phyloP scores from a whole-genome alignment of 768 basidiomycete genomes.

The Tulasnella sp. region DNA sequence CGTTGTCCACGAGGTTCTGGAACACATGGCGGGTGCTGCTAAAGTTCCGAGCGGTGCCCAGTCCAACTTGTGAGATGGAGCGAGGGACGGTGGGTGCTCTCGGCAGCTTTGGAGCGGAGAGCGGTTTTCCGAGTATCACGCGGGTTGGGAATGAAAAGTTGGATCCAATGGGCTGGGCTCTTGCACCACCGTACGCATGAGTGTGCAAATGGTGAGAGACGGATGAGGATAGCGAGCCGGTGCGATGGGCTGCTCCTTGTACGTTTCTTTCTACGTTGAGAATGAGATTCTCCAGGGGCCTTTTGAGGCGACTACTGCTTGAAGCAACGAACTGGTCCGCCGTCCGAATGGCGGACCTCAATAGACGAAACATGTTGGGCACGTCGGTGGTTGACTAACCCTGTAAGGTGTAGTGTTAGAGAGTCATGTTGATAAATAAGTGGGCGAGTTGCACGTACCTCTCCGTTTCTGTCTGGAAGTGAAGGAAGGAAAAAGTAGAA shows the following conservation, averaged over 20 bases:
- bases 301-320: constrained; percentile 1
- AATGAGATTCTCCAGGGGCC: constrained; percentile 7
- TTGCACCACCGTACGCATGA: background rate
- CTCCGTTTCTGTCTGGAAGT: background rate
- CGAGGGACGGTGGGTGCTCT: constrained; percentile 42
- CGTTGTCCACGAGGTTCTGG: constrained; percentile 73
- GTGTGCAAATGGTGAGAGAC: constrained; percentile 1
- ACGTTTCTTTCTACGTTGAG: constrained; percentile 5
- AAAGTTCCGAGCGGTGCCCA: constrained; percentile 73
- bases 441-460: background rate
- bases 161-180: constrained; percentile 8
- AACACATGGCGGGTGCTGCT: constrained; percentile 67
- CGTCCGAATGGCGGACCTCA: constrained; percentile 20
- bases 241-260: background rate
- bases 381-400: background rate
- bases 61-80: constrained; percentile 61
- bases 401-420: background rate
- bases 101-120: constrained; percentile 26
- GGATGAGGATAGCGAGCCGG: background rate
- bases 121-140: constrained; percentile 27
- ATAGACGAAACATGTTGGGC: constrained; percentile 15
- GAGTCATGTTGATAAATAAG: background rate
- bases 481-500: background rate
- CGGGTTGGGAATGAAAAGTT: constrained; percentile 28
- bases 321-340: constrained; percentile 25